Evolutionary conservation across 106 monocot genomes (phyloP), one percentile per base, ranked within the genome.

Genomic region (Hemerocallis citrina): DNA sequence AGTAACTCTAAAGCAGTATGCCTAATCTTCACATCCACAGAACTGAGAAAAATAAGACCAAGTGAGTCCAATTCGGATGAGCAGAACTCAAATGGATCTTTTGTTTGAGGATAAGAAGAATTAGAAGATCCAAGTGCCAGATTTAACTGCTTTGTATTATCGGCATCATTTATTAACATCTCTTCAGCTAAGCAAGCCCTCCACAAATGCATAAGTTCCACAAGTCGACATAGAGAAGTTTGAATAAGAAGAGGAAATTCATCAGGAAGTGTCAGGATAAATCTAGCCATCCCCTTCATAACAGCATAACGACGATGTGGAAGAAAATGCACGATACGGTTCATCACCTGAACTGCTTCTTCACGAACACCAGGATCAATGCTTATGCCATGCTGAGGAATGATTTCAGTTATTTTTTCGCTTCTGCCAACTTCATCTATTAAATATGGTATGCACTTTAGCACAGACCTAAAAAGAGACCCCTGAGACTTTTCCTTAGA

Each of bases 371-470:
- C 92, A 63, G 98, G 98, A 79, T 98, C 98, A 64, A 85, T 85
- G 69, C 98, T 98, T 72, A 98, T 98, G 7, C 92, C 78, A 77
- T 98, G 98, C 62, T 92, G 98, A 59, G 98, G 98, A 75, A 98
- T 92, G 45, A 98, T 85, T 62, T 98, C 98, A 57, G 92, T 88
- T 69, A 98, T 92, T 75, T 88, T 98, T 61, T 98, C 85, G 75
- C 65, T 81, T 37, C 98, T 84, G 1, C 91, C 88, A 33, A 88
- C 88, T 82, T 98, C 98, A 47, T 92, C 98, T 35, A 98, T 98
- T 66, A 98, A 44, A 71, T 85, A 82, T 39, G 98, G 98, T 62
- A 98, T 92, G 65, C 98, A 98, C 74, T 98, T 92, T 47, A 98
- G 72, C n/a, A 88, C 98, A 36, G 98, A 92, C 62, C 80, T 81